These are phyloP conservation scores for Nectriaceae sp. DNA, from an alignment of 2,329 filamentous ascomycete species.

Conservation along the genomic window DNA sequence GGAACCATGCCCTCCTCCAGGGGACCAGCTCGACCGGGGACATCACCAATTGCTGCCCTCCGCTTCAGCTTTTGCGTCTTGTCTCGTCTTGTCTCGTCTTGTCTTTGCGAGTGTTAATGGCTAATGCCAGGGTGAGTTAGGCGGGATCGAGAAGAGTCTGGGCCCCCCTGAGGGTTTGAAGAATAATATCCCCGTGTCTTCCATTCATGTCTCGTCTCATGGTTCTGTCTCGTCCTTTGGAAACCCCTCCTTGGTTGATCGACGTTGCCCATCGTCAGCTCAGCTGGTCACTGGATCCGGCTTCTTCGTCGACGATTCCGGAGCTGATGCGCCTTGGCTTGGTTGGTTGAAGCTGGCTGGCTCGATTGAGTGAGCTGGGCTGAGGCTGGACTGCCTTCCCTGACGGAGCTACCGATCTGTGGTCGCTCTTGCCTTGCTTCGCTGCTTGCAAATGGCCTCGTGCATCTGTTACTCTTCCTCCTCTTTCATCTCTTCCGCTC, in stretches of 20 bases:
- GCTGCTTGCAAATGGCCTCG: background rate
- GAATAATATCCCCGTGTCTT: background rate
- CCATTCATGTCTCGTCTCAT: background rate
- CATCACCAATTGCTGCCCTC: background rate
- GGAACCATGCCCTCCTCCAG: background rate
- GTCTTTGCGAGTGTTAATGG: background rate
- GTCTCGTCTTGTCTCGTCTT: conserved; percentile 3
- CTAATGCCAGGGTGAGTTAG: no score
- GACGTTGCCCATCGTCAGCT: background rate
- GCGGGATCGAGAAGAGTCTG: background rate
- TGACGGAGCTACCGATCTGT: background rate
- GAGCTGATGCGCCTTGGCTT: background rate
- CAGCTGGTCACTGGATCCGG: no score
- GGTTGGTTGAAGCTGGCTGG: background rate
- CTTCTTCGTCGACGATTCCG: background rate
- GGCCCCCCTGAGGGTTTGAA: background rate
- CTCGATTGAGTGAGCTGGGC: background rate
- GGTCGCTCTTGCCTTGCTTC: background rate
- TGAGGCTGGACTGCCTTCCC: background rate
- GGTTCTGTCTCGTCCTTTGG: background rate
- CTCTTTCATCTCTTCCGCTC: background rate
- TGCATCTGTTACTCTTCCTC: background rate
- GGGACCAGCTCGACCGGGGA: background rate
- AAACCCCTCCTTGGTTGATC: no score
- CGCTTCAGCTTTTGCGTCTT: background rate